Conservation (phyloP, 2,329 filamentous ascomycete genomes). For the Beauveria brongniartii region DNA sequence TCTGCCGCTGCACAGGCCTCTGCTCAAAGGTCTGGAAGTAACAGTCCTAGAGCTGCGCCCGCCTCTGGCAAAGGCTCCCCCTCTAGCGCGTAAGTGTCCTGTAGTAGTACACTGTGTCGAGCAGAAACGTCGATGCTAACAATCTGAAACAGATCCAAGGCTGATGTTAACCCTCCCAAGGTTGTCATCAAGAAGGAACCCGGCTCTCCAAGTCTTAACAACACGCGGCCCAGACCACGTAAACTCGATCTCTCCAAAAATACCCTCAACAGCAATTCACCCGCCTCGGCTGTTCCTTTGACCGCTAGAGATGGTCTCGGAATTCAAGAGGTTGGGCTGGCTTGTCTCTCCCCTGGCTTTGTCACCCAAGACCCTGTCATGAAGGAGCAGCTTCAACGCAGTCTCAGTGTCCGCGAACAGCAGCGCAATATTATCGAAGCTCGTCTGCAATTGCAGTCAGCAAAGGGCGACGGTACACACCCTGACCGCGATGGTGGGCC, state of each 20-base stretch:
- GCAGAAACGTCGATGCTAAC: neutral
- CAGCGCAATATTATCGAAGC: slow-evolving; percentile 93
- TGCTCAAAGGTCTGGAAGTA: slow-evolving; percentile 42
- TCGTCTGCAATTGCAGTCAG: slow-evolving; percentile 78
- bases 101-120: slow-evolving; percentile 1
- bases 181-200: slow-evolving; percentile 97
- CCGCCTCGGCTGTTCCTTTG: slow-evolving; percentile 61
- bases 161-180: slow-evolving; percentile 54
- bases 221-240: slow-evolving; percentile 65
- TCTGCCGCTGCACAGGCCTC: slow-evolving; percentile 33
- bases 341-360: slow-evolving; percentile 91
- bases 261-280: slow-evolving; percentile 40
- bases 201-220: slow-evolving; percentile 70
- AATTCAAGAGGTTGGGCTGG: slow-evolving; percentile 88
- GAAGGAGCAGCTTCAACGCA: slow-evolving; percentile 91
- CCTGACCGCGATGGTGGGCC: slow-evolving; percentile 43
- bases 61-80: slow-evolving; percentile 46
- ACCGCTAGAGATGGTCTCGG: slow-evolving; percentile 71
- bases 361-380: slow-evolving; percentile 94
- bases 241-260: slow-evolving; percentile 70
- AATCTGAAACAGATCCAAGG: slow-evolving; percentile 32
- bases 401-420: slow-evolving; percentile 86
- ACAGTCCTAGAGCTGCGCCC: slow-evolving; percentile 40
- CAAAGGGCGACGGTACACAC: slow-evolving; percentile 59
- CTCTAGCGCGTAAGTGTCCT: slow-evolving; percentile 46